phyloP scores from a whole-genome alignment of 331 rosid genomes.

The Stylosanthes scabra region DNA sequence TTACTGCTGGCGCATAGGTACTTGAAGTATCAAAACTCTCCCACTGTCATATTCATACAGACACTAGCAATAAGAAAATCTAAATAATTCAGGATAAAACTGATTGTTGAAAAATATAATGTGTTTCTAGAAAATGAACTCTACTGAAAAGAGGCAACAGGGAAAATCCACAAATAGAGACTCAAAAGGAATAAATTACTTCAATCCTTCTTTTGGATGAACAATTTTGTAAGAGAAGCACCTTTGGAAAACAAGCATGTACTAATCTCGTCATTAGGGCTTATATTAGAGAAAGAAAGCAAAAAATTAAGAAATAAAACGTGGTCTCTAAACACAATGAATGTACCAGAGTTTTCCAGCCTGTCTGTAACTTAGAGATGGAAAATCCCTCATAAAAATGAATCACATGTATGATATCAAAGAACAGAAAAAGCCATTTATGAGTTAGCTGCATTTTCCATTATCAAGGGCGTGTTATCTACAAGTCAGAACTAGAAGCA shows the following conservation, averaged over 20 bases:
- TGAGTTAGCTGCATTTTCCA: conserved; percentile 10
- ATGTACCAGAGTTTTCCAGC: conserved; percentile 6
- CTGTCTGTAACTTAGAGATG: conserved; percentile 28
- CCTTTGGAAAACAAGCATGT: background rate
- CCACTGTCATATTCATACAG: background rate
- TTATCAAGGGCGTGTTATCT: conserved; percentile 16
- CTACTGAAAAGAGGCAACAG: background rate
- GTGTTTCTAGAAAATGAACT: background rate
- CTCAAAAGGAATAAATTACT: conserved; percentile 5
- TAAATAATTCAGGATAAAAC: background rate
- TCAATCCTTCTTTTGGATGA: background rate
- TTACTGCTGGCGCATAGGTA: background rate
- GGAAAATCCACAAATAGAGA: too few species aligned
- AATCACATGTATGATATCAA: background rate
- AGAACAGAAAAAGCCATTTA: background rate
- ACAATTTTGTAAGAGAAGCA: conserved; percentile 21
- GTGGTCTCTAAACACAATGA: conserved; percentile 13
- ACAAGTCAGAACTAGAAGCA: conserved; percentile 10
- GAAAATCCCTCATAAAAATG: conserved; percentile 20
- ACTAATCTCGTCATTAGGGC: background rate
- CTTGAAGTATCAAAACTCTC: background rate
- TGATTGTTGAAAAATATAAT: background rate
- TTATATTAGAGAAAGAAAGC: too few species aligned
- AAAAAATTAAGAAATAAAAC: background rate
- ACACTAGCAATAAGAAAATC: background rate